These are phyloP conservation scores for Cladosporium sp. DNA, from an alignment of 2,329 filamentous ascomycete species.

Conservation along the genomic window DNA sequence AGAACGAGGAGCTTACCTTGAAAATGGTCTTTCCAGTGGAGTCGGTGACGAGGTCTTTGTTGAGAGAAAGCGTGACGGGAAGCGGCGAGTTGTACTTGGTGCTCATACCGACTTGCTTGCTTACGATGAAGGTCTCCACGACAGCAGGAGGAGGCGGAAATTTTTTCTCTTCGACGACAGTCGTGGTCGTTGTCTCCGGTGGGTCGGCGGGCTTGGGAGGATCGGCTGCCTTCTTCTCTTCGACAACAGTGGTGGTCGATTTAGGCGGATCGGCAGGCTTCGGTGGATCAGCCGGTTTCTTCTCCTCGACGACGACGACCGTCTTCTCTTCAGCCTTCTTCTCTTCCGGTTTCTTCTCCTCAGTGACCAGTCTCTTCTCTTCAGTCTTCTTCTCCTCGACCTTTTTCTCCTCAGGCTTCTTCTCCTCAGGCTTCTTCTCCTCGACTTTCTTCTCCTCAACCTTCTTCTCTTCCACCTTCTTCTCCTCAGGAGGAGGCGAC, in stretches of 20 bases:
- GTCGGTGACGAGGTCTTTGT: constrained; percentile 8
- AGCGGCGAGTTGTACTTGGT: neutral
- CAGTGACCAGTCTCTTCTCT: neutral
- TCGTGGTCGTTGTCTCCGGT: neutral
- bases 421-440: no score
- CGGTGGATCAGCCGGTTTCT: neutral
- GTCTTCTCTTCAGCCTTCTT: neutral
- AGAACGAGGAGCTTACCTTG: neutral
- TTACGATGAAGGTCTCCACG: constrained; percentile 1
- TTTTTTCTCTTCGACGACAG: neutral
- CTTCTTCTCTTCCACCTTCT: neutral
- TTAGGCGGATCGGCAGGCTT: neutral
- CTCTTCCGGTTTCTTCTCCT: neutral
- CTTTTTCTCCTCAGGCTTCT: no score
- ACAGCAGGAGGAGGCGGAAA: neutral
- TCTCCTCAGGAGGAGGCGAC: neutral
- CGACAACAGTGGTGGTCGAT: neutral
- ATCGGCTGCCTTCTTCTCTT: constrained; percentile 1
- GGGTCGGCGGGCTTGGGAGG: neutral
- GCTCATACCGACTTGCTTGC: constrained; percentile 1
- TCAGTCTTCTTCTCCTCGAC: no score
- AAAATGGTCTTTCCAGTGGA: constrained; percentile 4
- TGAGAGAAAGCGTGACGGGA: constrained; percentile 1
- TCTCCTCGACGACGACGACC: neutral
- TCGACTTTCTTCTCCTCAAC: neutral